Percentiles rank a stretch among this genome's conserved stretches.
phyloP scores from a whole-genome alignment of 2,329 filamentous ascomycete genomes.

The Phaeosphaeriaceae sp. region DNA sequence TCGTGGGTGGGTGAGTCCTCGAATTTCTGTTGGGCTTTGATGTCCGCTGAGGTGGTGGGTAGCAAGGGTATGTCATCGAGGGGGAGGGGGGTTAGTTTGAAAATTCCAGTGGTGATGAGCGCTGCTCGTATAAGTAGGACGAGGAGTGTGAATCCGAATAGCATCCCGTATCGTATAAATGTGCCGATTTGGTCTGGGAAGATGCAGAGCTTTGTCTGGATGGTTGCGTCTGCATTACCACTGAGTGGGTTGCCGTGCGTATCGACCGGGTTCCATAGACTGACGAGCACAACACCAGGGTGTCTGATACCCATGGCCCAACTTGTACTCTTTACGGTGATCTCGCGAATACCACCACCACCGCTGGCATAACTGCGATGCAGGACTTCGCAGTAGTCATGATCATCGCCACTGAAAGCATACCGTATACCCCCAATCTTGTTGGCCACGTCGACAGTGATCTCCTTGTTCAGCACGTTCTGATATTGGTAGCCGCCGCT shows the following conservation, averaged over 20 bases:
- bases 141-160: constrained; percentile 63
- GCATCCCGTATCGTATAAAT: constrained; percentile 77
- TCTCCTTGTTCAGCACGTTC: constrained; percentile 81
- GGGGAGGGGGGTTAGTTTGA: constrained; percentile 10
- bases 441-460: constrained; percentile 77
- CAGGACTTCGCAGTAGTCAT: constrained; percentile 93
- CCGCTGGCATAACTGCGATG: constrained; percentile 72
- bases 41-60: constrained; percentile 32
- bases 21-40: constrained; percentile 26
- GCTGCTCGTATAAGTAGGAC: constrained; percentile 56
- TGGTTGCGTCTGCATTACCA: constrained; percentile 61
- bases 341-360: constrained; percentile 70
- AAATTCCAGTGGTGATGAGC: constrained; percentile 38
- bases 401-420: constrained; percentile 94
- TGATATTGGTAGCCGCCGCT: constrained; percentile 91
- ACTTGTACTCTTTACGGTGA: constrained; percentile 93
- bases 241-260: constrained; percentile 41
- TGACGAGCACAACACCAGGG: constrained; percentile 87
- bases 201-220: constrained; percentile 90
- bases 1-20: constrained; percentile 25
- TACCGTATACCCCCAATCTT: constrained; percentile 82
- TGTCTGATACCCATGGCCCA: constrained; percentile 95
- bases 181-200: constrained; percentile 86
- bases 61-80: constrained; percentile 23
- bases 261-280: constrained; percentile 90